Percentiles rank a stretch among this genome's conserved stretches.
Evolutionary conservation across 148 eudicot genomes (phyloP).

Genomic region (Rhododendron simsii): DNA sequence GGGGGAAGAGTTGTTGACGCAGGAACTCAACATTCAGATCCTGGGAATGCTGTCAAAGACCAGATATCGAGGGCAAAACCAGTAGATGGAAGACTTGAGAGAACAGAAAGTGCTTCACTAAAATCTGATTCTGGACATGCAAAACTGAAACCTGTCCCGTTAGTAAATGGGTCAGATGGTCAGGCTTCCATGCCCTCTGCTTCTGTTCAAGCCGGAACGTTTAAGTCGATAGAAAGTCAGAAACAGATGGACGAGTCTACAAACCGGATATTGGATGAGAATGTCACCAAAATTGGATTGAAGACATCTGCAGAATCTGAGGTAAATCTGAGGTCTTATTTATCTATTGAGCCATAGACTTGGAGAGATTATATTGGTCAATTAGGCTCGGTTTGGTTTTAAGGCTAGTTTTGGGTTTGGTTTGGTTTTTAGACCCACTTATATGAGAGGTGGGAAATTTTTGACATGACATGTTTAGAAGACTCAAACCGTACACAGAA

Average conservation of each 20-base stretch:
- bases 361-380: background rate
- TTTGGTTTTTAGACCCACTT: background rate
- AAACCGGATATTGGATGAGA: slow-evolving; percentile 48
- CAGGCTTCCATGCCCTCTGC: slow-evolving; percentile 25
- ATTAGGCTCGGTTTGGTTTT: background rate
- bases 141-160: slow-evolving; percentile 42
- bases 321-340: slow-evolving; percentile 36
- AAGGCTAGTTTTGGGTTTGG: too few species aligned
- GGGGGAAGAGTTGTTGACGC: slow-evolving; percentile 47
- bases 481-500: background rate
- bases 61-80: slow-evolving; percentile 40
- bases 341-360: background rate
- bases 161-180: slow-evolving; percentile 46
- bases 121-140: slow-evolving; percentile 33
- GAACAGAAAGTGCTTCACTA: slow-evolving; percentile 37
- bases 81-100: slow-evolving; percentile 54
- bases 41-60: slow-evolving; percentile 45
- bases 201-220: slow-evolving; percentile 25
- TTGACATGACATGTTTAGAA: background rate
- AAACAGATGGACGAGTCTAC: slow-evolving; percentile 52
- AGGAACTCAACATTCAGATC: slow-evolving; percentile 53
- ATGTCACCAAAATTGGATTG: slow-evolving; percentile 28
- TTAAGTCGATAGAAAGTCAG: slow-evolving; percentile 45
- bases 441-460: background rate
- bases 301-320: slow-evolving; percentile 51